These are phyloP conservation scores for Alternaria sp. DNA, from an alignment of 2,329 filamentous ascomycete genomes.

Conservation along the genomic window DNA sequence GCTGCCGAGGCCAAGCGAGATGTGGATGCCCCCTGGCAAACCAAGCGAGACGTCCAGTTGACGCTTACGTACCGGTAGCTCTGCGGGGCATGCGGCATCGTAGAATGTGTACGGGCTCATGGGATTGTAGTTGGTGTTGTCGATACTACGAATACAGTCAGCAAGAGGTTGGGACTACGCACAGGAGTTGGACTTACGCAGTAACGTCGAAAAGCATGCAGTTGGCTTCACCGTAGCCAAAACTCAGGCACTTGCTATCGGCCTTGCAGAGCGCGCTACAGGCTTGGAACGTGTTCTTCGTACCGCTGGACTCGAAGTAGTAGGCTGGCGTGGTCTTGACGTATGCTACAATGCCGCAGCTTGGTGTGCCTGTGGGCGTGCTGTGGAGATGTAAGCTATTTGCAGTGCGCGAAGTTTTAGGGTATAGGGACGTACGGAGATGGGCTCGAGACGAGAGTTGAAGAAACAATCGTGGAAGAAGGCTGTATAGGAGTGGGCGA, in stretches of 20 bases:
- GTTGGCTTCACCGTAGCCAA: slow-evolving; percentile 43
- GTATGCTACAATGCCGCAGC: slow-evolving; percentile 42
- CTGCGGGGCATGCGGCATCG: slow-evolving; percentile 32
- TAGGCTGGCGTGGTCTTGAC: slow-evolving; percentile 40
- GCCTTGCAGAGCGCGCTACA: slow-evolving; percentile 42
- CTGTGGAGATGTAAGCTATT: slow-evolving; percentile 15
- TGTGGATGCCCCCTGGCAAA: slow-evolving; percentile 21
- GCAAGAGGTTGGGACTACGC: not conserved
- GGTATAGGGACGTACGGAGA: slow-evolving; percentile 28
- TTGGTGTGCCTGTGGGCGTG: slow-evolving; percentile 19
- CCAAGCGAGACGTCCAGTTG: slow-evolving; percentile 24
- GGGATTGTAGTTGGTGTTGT: slow-evolving; percentile 45
- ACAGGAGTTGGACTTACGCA: slow-evolving; percentile 27
- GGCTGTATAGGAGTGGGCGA: slow-evolving; percentile 14
- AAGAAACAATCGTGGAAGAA: slow-evolving; percentile 20
- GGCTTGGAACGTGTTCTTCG: slow-evolving; percentile 39
- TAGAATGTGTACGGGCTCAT: slow-evolving; percentile 46
- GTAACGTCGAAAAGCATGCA: slow-evolving; percentile 43
- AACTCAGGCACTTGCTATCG: slow-evolving; percentile 40
- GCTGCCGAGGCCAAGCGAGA: slow-evolving; percentile 33
- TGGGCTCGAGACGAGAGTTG: slow-evolving; percentile 20
- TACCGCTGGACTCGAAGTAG: slow-evolving; percentile 44
- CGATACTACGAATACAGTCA: slow-evolving; percentile 17
- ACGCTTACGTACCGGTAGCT: slow-evolving; percentile 40
- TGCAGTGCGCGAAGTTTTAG: not conserved